These are phyloP conservation scores for Coix lacrymajobi DNA, from an alignment of 176 grass and related monocot genomes.

Conservation along the genomic window DNA sequence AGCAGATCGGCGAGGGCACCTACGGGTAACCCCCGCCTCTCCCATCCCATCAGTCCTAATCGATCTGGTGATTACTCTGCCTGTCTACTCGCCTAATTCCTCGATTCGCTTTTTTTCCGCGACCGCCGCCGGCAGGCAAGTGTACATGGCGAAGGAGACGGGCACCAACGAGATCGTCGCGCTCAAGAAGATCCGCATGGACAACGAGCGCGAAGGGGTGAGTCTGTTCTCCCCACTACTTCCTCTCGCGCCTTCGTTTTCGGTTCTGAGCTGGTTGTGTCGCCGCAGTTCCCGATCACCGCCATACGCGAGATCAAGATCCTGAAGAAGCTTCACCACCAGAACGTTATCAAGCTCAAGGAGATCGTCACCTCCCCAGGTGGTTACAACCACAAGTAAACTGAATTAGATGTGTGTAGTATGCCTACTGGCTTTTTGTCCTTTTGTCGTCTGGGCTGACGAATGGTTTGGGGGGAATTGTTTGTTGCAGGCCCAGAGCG, in stretches of 20 bases:
- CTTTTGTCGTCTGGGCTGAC: not conserved
- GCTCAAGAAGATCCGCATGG: conserved; percentile 94
- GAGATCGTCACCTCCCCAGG: conserved; percentile 94
- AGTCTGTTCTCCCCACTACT: not conserved
- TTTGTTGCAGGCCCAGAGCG: conserved; percentile 70
- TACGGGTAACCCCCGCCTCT: not conserved
- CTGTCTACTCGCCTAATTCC: not conserved
- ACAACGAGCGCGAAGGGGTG: conserved; percentile 85
- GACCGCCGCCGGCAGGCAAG: conserved; percentile 47
- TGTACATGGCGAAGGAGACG: conserved; percentile 90
- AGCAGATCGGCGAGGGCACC: conserved; percentile 32
- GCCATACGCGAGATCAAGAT: conserved; percentile 97
- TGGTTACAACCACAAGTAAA: not conserved
- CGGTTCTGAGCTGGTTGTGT: not conserved
- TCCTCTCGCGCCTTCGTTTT: not conserved
- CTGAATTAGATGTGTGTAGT: not conserved
- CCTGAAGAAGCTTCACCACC: conserved; percentile 85
- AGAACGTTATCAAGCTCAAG: conserved; percentile 91
- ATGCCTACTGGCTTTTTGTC: too few relatives aligned
- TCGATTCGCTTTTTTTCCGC: not conserved
- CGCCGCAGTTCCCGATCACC: conserved; percentile 77
- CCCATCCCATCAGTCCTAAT: not conserved
- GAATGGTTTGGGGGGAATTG: not conserved
- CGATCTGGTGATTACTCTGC: not conserved
- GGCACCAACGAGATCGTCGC: conserved; percentile 80